Base-by-base conservation (phyloP, 2,329 filamentous ascomycete species). In the Aspergillus floridensis region DNA sequence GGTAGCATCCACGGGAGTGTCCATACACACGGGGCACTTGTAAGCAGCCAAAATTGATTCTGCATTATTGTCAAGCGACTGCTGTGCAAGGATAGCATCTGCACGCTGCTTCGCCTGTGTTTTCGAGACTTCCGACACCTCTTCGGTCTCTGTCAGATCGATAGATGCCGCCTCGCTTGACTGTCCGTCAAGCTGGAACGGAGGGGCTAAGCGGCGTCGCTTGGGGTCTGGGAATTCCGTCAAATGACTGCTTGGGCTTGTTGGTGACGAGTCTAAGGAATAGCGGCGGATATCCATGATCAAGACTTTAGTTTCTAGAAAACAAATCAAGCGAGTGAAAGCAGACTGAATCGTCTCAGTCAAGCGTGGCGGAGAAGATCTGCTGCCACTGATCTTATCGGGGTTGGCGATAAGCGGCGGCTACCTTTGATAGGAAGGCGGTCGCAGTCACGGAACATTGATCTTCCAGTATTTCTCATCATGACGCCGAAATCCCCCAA, bases 11-110 rank as follows among this genome's bases (percentile, higher is more conserved):
- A 81, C 85, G 2, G 82, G 83, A 4, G 76, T 80, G 64, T 88
- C 86, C 82, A 88, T 83, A 72, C 86, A 88, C 22, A 88, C 84
- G 49, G 86, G 85, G 68, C 86, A 88, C 61, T 77, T 83, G 68
- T 82, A 81, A 5, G 72, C 80, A 22, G 74, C 81, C 64, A 82
- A 76, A 38, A 75, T 66, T 38, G 76, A 76, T 3, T 66, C 72
- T 16, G 64, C 69, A 19, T 69, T 63, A 35, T 71, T 70, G 6
- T 72, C 70, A 2, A 64, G 57, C 2, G 69, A 61, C 31, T 76
- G 67, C 62, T 83, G 78, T 1, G 79, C 74, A 57, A 79, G 79
- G 41, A 84, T 73, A 0, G 82, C 80, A 60, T 84, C 81, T 57
- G 81, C 76, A 5, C 78, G 76, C 67, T 85, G 82, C 66, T 83